These are phyloP conservation scores for Raphanus sativus DNA, from an alignment of 345 rosid genomes.

Conservation along the genomic window DNA sequence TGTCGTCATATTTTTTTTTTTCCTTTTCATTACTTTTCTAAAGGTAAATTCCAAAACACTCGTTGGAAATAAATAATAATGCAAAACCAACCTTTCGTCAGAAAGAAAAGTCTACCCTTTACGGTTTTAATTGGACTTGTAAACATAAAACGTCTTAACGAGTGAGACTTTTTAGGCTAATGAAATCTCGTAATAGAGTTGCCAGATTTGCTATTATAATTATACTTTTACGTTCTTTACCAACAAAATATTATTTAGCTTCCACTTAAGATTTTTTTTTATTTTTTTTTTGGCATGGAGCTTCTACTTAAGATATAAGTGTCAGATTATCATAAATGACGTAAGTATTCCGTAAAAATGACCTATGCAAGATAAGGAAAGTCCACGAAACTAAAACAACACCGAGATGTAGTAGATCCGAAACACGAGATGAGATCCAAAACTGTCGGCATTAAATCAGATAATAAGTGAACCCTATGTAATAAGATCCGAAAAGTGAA, in stretches of 20 bases:
- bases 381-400: neutral
- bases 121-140: neutral
- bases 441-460: conserved; percentile 30
- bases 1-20: conserved; percentile 19
- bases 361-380: neutral
- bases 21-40: conserved; percentile 1
- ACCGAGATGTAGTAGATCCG: neutral
- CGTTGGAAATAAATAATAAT: conserved; percentile 6
- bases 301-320: neutral
- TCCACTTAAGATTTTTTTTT: neutral
- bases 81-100: neutral
- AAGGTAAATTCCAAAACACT: conserved; percentile 14
- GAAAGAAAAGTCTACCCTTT: neutral
- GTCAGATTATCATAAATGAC: neutral
- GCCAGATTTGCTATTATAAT: neutral
- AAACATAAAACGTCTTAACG: neutral
- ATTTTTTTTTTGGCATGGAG: too few relatives aligned
- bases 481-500: conserved; percentile 15
- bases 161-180: neutral
- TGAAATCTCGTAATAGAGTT: neutral
- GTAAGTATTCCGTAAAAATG: neutral
- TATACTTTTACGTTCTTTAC: neutral
- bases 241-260: neutral
- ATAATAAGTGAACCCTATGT: conserved; percentile 25
- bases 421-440: conserved; percentile 34